A percentile compares a stretch with the other conserved stretches of the same genome.
Conservation (phyloP, 495 filamentous ascomycete species). For the Podospora sp. region DNA sequence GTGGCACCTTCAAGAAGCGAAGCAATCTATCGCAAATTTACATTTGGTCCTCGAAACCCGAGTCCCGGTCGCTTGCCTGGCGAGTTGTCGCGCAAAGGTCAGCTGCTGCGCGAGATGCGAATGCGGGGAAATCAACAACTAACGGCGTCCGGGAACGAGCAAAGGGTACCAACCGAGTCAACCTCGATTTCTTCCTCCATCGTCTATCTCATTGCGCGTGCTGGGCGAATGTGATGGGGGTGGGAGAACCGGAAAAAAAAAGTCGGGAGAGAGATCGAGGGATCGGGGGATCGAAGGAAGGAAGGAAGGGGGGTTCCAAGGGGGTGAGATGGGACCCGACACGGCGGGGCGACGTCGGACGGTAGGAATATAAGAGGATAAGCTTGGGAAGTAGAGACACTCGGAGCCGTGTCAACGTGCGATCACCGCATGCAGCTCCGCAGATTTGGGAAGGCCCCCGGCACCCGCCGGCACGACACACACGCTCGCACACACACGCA, state of each 20-base stretch:
- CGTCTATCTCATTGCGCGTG: not conserved
- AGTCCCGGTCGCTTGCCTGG: constrained; percentile 2
- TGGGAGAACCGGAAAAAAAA: not conserved
- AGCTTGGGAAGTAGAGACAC: not conserved
- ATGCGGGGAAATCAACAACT: not conserved
- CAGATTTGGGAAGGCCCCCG: not conserved
- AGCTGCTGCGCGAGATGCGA: not conserved
- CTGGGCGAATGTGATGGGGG: not conserved
- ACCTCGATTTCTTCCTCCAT: constrained; percentile 3
- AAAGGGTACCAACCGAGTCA: not conserved
- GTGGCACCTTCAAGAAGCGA: not conserved
- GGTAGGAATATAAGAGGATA: not conserved
- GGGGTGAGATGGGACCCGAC: not conserved
- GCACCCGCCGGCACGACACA: not conserved
- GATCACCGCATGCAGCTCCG: not conserved
- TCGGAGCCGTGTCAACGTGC: not conserved
- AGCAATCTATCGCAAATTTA: not conserved
- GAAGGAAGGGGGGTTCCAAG: not conserved
- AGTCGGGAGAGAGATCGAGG: not conserved
- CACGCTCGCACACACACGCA: too few species aligned
- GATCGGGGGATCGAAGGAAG: not conserved
- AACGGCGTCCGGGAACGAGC: not conserved
- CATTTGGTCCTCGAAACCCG: constrained; percentile 1
- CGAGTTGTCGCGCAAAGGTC: not conserved
- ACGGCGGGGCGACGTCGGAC: not conserved